A percentile compares a stretch with the other conserved stretches of the same genome.
These are phyloP conservation scores for Kwoniella dejecticola DNA, from an alignment of 768 basidiomycete genomes.

Conservation along the genomic window DNA sequence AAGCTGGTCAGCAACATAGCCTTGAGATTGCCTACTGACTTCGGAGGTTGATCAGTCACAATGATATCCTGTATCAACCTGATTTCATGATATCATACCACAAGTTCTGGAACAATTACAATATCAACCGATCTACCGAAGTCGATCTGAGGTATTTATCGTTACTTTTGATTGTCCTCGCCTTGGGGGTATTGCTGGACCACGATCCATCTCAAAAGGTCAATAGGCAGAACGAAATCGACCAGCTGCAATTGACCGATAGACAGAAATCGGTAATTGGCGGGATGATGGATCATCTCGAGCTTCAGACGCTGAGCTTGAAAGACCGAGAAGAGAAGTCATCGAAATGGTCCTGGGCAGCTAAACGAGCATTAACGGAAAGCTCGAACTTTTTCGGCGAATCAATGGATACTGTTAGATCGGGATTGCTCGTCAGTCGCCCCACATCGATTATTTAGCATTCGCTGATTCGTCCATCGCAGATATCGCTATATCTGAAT, in stretches of 20 bases:
- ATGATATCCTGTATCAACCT: constrained; percentile 34
- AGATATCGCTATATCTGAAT: constrained; percentile 34
- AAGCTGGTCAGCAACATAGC: neutral
- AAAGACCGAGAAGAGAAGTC: constrained; percentile 26
- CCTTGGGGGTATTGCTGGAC: constrained; percentile 36
- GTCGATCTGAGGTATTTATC: constrained; percentile 33
- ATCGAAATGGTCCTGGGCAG: constrained; percentile 33
- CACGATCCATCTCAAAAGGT: constrained; percentile 12
- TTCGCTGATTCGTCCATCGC: neutral
- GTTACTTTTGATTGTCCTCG: constrained; percentile 32
- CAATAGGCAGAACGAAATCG: neutral
- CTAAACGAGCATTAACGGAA: constrained; percentile 25
- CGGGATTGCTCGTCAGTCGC: constrained; percentile 25
- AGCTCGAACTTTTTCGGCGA: constrained; percentile 35
- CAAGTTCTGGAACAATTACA: constrained; percentile 29
- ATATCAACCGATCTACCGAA: constrained; percentile 17
- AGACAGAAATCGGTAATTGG: neutral
- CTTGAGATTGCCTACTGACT: too few relatives aligned
- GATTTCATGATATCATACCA: constrained; percentile 35
- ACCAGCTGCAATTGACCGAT: constrained; percentile 1
- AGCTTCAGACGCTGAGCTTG: constrained; percentile 10
- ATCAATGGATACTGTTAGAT: constrained; percentile 36
- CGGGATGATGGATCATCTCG: constrained; percentile 4
- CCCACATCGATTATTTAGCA: neutral
- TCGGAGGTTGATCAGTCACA: constrained; percentile 18